Evolutionary conservation across 1,284 basidiomycete species (phyloP).

Genomic region (Xerocomus nothofagi): DNA sequence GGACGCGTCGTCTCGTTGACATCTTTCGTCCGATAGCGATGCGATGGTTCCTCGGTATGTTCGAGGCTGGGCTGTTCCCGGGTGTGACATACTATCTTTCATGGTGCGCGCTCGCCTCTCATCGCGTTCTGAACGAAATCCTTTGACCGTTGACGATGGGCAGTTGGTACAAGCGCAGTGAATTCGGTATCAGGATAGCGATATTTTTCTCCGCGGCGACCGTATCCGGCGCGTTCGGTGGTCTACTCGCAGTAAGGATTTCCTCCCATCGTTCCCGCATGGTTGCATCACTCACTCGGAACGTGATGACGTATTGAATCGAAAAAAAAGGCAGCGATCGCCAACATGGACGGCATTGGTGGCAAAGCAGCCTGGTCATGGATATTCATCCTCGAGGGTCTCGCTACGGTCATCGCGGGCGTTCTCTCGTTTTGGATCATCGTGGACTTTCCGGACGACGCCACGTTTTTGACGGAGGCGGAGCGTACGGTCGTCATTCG

Average conservation of each 20-base stretch:
- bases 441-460: slow-evolving; percentile 80
- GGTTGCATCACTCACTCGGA: not conserved
- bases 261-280: not conserved
- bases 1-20: not conserved
- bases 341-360: slow-evolving; percentile 66
- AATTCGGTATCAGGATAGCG: slow-evolving; percentile 65
- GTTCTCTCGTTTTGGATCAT: slow-evolving; percentile 72
- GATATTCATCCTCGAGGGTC: slow-evolving; percentile 73
- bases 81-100: slow-evolving; percentile 71
- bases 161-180: slow-evolving; percentile 69
- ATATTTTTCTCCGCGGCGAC: slow-evolving; percentile 77
- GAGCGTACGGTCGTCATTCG: slow-evolving; percentile 70
- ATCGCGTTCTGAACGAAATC: not conserved
- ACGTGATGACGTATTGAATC: too few species aligned
- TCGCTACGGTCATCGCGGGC: slow-evolving; percentile 67
- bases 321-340: slow-evolving; percentile 61
- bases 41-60: slow-evolving; percentile 65
- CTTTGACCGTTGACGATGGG: too few species aligned
- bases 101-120: slow-evolving; percentile 44
- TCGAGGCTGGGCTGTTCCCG: slow-evolving; percentile 66
- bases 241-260: slow-evolving; percentile 57
- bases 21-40: slow-evolving; percentile 42
- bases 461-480: slow-evolving; percentile 68
- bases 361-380: slow-evolving; percentile 67
- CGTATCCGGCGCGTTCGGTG: slow-evolving; percentile 70